Base-by-base conservation (phyloP, 2,329 filamentous ascomycete genomes). In the Scedosporium aurantiacum region DNA sequence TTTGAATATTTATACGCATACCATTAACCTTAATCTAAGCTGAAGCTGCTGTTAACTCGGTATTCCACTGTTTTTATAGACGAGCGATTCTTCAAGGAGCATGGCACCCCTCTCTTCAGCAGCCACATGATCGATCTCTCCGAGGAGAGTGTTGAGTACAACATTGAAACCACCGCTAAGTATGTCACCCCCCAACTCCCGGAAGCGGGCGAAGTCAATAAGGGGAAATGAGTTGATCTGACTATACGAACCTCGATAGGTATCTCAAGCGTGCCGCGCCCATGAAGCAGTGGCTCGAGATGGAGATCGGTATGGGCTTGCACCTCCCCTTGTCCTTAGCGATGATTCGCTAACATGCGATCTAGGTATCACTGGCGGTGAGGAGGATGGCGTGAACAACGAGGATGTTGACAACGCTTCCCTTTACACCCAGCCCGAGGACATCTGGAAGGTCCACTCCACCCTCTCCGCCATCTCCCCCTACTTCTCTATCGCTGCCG, bases 201-300 rank as follows among this genome's bases (percentile, higher is more conserved):
- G 1, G 12, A 4, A n/a, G 32, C 32, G 8, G 32, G 32, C 14
- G 14, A 37, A 12, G 4, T 12, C 32, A 37, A 37, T 10, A 37
- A 10, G 32, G 28, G 32, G 32, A n/a, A 28, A 43, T 10, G 43
- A 52, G 27, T 16, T 23, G 25, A 27, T 14, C 41, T 60, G 47
- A 60, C 43, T 5, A 55, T 8, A 10, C 12, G 4, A 32, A 50
- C 58, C 32, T 7, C 5, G 2, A 40, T 18, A 60, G 58, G 47
- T 97, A 99, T 83, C 85, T 97, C 66, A 88, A 96, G 86, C 89
- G 93, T 69, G 90, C 89, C 73, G 91, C 91, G 58, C 91, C 92
- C 70, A 91, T 97, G 90, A 96, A 95, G 84, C 91, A 97, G 79
- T 97, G 91, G 91, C 86, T 99, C 68, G 94, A 99, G 85, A 99